phyloP scores from a whole-genome alignment of 192 early-diverging fungal species.

The Backusella macrospora region DNA sequence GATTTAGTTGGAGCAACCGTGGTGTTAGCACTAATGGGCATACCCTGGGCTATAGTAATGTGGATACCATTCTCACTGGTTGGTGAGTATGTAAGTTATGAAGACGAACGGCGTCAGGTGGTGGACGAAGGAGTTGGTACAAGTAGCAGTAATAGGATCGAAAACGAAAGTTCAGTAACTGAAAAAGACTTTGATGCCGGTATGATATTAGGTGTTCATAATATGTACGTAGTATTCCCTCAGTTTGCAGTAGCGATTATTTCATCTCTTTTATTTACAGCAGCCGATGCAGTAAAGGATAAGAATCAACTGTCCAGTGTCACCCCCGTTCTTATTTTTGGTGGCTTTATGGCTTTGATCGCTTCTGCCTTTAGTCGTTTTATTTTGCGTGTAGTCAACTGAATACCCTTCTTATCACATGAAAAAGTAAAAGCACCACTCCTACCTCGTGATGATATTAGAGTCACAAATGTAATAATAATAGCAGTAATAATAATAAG shows the following conservation, averaged over 20 bases:
- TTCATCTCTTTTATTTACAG: conserved; percentile 70
- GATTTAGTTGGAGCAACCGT: conserved; percentile 60
- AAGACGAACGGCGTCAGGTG: conserved; percentile 40
- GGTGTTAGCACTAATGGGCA: conserved; percentile 74
- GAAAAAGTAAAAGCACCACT: conserved; percentile 9
- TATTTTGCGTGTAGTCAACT: conserved; percentile 31
- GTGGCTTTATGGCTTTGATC: conserved; percentile 64
- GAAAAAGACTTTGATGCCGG: conserved; percentile 50
- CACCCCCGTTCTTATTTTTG: conserved; percentile 69
- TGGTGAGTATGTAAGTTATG: conserved; percentile 70
- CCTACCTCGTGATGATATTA: conserved; percentile 4
- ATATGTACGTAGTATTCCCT: conserved; percentile 92
- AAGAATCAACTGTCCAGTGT: conserved; percentile 38
- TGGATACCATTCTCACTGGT: conserved; percentile 96
- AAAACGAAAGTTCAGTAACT: conserved; percentile 1
- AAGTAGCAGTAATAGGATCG: background rate
- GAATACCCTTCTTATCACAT: conserved; percentile 5
- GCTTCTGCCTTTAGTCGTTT: conserved; percentile 56
- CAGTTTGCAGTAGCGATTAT: conserved; percentile 84
- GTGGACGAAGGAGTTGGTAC: background rate
- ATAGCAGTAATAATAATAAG: background rate
- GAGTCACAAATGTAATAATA: conserved; percentile 2
- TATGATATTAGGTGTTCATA: conserved; percentile 88
- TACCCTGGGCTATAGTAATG: conserved; percentile 86
- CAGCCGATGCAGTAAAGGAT: conserved; percentile 23